Base-by-base conservation (phyloP, 73 alveolate genomes). In the Paramecium sexaurelia region DNA sequence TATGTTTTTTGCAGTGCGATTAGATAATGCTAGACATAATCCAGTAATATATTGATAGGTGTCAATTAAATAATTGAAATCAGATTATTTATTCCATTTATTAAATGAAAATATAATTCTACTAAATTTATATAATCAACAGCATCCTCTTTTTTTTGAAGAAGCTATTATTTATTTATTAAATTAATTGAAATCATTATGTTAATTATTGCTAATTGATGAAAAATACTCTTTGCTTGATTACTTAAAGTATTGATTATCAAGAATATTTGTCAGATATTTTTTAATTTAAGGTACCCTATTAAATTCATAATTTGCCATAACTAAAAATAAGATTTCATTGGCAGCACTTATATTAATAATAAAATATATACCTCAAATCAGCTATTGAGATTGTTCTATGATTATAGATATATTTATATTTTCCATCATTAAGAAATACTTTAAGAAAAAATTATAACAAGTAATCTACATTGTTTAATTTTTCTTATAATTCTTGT, bases 341-440 rank as follows among this genome's bases (percentile, higher is more conserved):
- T 73, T 20, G 22, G 35, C 22, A 9, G 87, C 87, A 73, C 87
- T 73, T 33, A 13, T 33, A 33, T 33, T n/a, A 32, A 33, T 41
- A 33, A 1, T 26, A 7, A 78, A 2, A 37, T n/a, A n/a, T n/a
- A 1, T 78, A 78, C 90, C 55, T 78, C 29, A 78, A 19, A 78
- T 78, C 90, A 17, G 90, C 90, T 19, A 78, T 78, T 6, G 90
- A 41, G 19, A 26, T 56, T 0, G 68, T 22, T 45, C 41, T 39
- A 11, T 26, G 45, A 24, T 78, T 39, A 22, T 24, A 40, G 8
- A 78, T 78, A 27, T 78, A 43, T 43, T 78, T 37, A 45, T 29
- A 78, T 45, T 78, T 78, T 78, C 90, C 90, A 9, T 39, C 90
- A 15, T 45, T 45, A 5, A 78, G 73, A 43, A 78, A 78, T 2